phyloP scores from a whole-genome alignment of 352 stramenopile species.

The Globisporangium cylindrosporum region DNA sequence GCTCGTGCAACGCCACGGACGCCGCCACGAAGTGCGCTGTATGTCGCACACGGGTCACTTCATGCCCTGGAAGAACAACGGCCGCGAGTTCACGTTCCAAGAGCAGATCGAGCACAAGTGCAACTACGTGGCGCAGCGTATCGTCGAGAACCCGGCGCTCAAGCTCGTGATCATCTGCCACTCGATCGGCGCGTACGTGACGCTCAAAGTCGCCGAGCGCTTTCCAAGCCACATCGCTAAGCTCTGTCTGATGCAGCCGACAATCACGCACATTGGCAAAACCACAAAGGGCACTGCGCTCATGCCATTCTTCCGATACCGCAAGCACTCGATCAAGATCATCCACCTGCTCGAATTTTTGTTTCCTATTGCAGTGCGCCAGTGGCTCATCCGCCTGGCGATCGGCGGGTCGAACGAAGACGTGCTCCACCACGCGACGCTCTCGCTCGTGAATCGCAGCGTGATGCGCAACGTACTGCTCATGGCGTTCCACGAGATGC shows the following conservation, averaged over 20 bases:
- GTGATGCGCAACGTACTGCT: conserved; percentile 64
- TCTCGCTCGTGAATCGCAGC: conserved; percentile 49
- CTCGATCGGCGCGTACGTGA: conserved; percentile 61
- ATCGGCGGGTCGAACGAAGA: conserved; percentile 35
- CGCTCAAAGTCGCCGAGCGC: conserved; percentile 44
- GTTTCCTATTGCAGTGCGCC: conserved; percentile 35
- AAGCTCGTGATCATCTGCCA: conserved; percentile 57
- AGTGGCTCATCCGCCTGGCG: conserved; percentile 40
- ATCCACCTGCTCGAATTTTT: conserved; percentile 43
- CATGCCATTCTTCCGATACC: conserved; percentile 48
- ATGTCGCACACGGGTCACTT: conserved; percentile 62
- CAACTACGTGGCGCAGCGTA: conserved; percentile 37
- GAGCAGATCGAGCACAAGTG: conserved; percentile 61
- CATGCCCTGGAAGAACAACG: conserved; percentile 63
- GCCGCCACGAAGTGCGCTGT: conserved; percentile 49
- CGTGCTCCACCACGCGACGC: conserved; percentile 46
- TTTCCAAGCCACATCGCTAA: conserved; percentile 57
- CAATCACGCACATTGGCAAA: conserved; percentile 58
- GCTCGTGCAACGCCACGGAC: conserved; percentile 31
- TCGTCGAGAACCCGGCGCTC: conserved; percentile 45
- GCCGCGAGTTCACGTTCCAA: conserved; percentile 43
- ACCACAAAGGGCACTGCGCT: conserved; percentile 44
- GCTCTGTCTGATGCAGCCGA: conserved; percentile 70
- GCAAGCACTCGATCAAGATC: conserved; percentile 28
- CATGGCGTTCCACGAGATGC: conserved; percentile 70